Base-by-base conservation (phyloP, 345 rosid genomes). In the Populus ilicifolia region DNA sequence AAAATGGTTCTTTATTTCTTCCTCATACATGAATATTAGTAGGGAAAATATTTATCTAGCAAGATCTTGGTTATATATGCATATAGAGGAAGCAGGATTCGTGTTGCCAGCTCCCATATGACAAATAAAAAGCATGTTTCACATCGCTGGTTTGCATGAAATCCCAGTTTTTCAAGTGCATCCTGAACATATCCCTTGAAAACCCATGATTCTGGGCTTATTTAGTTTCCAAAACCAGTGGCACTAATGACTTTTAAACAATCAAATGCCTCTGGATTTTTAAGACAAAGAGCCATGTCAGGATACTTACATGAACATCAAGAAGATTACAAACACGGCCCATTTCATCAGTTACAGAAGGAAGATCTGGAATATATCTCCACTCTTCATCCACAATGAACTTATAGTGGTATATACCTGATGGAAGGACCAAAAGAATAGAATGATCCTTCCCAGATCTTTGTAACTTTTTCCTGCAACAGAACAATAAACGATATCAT, bases 371-470 rank as follows among this genome's bases (percentile, higher is more conserved):
- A 36, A 79, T 79, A 88, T 91, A 78, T 90, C 91, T 93, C 89
- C 83, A 79, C 76, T 96, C 89, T 18, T 97, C 98, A 78, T 96
- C 99, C 13, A 94, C 97, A 30, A 93, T 85, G 80, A 94, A 86
- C 88, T 83, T 96, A 87, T 91, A 96, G 74, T 92, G 99, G 85
- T 88, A 96, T 77, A 91, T 62, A 23, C 97, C 98, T 29, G 90
- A 89, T 6, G 87, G 91, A 72, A 96, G 91, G 69, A 96, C 97
- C 82, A 93, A 73, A 33, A 93, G 88, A 68, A 96, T 77, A 14
- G 97, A 87, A 76, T 89, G 88, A 81, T 96, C 99, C 84, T 92
- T 91, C 20, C 95, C 94, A 43, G 94, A 86, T 84, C 92, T 88
- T 83, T 90, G 98, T 43, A 96, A 81, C 65, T 56, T 79, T 87